phyloP scores from a whole-genome alignment of 1,284 basidiomycete genomes.

The Rhodotorula sp. region DNA sequence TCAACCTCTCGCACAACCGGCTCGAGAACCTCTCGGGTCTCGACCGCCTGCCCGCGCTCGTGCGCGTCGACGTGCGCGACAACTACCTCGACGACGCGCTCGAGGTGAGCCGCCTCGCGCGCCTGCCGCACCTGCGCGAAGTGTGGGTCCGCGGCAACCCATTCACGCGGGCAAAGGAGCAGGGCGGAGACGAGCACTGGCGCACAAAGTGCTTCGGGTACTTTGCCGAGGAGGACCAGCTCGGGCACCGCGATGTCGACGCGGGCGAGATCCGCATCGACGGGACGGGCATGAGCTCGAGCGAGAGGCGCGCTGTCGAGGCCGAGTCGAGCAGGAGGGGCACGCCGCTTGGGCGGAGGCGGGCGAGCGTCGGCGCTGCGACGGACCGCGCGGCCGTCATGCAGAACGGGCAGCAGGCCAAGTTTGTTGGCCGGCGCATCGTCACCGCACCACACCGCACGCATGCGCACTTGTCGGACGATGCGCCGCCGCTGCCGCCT shows the following conservation, averaged over 20 bases:
- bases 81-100: conserved; percentile 80
- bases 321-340: conserved; percentile 7
- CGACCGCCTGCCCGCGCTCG: conserved; percentile 78
- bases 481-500: neutral
- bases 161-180: conserved; percentile 53
- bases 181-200: conserved; percentile 38
- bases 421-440: conserved; percentile 33
- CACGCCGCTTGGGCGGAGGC: neutral
- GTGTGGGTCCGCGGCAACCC: conserved; percentile 81
- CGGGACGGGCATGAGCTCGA: conserved; percentile 27
- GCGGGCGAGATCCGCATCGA: conserved; percentile 34
- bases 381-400: conserved; percentile 6
- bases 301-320: conserved; percentile 30
- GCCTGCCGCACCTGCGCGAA: conserved; percentile 71
- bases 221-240: conserved; percentile 32
- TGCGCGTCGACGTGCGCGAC: conserved; percentile 79
- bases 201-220: conserved; percentile 34
- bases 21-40: conserved; percentile 91
- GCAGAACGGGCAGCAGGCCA: conserved; percentile 16
- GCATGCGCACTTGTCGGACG: neutral
- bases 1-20: conserved; percentile 82
- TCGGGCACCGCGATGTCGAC: conserved; percentile 14
- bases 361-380: conserved; percentile 6
- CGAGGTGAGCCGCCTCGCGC: conserved; percentile 81
- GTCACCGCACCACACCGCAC: conserved; percentile 30